phyloP scores from a whole-genome alignment of 257 asterid species.

The Verbascum thapsus region DNA sequence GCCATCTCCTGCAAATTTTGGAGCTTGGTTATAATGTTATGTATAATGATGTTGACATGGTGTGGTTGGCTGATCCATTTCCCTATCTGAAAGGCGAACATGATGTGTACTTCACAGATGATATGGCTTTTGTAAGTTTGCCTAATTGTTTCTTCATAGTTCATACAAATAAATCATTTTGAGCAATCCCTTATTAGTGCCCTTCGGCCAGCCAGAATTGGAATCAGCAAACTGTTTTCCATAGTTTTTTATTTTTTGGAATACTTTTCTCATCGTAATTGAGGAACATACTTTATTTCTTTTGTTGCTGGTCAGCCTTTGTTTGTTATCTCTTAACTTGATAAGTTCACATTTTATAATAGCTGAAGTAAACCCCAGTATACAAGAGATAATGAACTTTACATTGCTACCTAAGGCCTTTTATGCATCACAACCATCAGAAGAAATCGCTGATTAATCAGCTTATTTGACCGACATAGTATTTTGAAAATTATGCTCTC shows the following conservation, averaged over 20 bases:
- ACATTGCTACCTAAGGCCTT: not conserved
- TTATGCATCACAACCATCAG: slow-evolving; percentile 8
- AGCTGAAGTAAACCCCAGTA: not conserved
- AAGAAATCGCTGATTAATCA: slow-evolving; percentile 11
- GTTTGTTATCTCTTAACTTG: slow-evolving; percentile 6
- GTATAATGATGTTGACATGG: slow-evolving; percentile 99
- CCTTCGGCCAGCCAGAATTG: slow-evolving; percentile 3
- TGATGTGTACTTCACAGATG: slow-evolving; percentile 95
- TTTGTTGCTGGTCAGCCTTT: no score
- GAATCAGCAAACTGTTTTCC: not conserved
- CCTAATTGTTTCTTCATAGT: slow-evolving; percentile 26
- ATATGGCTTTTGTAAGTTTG: slow-evolving; percentile 88
- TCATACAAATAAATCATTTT: slow-evolving; percentile 12
- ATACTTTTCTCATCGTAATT: no score
- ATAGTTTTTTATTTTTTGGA: not conserved
- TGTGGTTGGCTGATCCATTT: slow-evolving; percentile 97
- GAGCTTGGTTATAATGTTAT: slow-evolving; percentile 97
- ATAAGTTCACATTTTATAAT: not conserved
- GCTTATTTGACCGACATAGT: slow-evolving; percentile 11
- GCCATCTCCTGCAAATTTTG: slow-evolving; percentile 87
- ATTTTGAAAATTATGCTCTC: slow-evolving; percentile 21
- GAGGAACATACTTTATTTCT: no score
- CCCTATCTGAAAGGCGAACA: slow-evolving; percentile 83
- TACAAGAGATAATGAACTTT: not conserved
- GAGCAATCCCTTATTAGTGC: slow-evolving; percentile 1